Conservation (phyloP, 176 grass and related monocot species). For the Musa acuminata region DNA sequence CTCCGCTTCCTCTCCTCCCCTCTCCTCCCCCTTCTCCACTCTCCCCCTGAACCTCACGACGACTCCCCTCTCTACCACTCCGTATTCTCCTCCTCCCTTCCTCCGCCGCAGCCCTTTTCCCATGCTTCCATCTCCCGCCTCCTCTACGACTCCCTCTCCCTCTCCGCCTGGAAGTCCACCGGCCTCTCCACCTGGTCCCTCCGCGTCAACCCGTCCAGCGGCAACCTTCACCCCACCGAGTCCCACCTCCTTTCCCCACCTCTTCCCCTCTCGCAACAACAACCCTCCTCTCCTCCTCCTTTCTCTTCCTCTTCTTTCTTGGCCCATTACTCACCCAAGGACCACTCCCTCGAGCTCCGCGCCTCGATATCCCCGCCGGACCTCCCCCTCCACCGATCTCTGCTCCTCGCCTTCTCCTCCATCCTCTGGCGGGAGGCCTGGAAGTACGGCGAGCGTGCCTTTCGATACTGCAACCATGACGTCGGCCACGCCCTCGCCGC, state of each 20-base stretch:
- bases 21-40: slow-evolving; percentile 20
- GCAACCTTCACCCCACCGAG: slow-evolving; percentile 94
- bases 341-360: slow-evolving; percentile 65
- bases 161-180: slow-evolving; percentile 86
- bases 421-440: slow-evolving; percentile 89
- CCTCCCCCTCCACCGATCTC: slow-evolving; percentile 17
- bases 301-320: slow-evolving; percentile 25
- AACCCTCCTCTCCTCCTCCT: not conserved
- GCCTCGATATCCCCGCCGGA: not conserved
- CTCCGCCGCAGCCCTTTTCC: slow-evolving; percentile 26
- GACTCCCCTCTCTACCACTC: slow-evolving; percentile 30
- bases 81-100: slow-evolving; percentile 18
- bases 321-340: slow-evolving; percentile 67
- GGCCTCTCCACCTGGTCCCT: slow-evolving; percentile 74
- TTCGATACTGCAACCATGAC: slow-evolving; percentile 92
- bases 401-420: slow-evolving; percentile 53
- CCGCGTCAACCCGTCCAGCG: slow-evolving; percentile 87
- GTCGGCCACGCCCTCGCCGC: slow-evolving; percentile 74
- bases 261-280: slow-evolving; percentile 1
- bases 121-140: slow-evolving; percentile 53
- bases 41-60: slow-evolving; percentile 23
- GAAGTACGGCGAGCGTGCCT: slow-evolving; percentile 86
- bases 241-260: slow-evolving; percentile 46
- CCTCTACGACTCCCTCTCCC: slow-evolving; percentile 77
- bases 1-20: slow-evolving; percentile 55